Conservation (phyloP, 352 stramenopile species). For the Phytophthora pseudosyringae region DNA sequence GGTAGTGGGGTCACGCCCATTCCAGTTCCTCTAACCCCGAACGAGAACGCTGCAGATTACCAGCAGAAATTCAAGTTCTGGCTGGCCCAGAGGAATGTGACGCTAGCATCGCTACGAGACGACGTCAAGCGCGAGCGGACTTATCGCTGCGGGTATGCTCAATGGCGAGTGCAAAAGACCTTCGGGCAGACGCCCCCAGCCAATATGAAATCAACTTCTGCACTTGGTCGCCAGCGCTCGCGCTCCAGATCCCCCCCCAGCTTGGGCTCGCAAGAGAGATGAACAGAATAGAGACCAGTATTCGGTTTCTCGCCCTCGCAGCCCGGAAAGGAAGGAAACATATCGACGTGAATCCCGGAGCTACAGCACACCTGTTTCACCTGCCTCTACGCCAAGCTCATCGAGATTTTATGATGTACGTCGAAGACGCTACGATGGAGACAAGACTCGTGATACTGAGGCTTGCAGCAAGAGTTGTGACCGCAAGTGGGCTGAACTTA, state of each 20-base stretch:
- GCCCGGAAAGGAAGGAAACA: neutral
- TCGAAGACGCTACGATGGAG: neutral
- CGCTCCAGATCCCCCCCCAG: conserved; percentile 2
- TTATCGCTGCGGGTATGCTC: conserved; percentile 27
- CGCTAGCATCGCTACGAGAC: conserved; percentile 15
- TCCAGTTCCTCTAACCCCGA: conserved; percentile 17
- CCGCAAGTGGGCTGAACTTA: conserved; percentile 22
- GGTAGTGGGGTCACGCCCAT: conserved; percentile 8
- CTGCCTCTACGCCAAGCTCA: neutral
- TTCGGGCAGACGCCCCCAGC: neutral
- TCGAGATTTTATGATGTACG: conserved; percentile 16
- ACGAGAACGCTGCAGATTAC: conserved; percentile 23
- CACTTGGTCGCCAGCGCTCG: neutral
- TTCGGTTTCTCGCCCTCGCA: conserved; percentile 2
- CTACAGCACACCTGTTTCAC: neutral
- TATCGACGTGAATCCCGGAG: neutral
- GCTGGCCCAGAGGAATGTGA: conserved; percentile 26
- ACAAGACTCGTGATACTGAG: neutral
- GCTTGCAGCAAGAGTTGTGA: conserved; percentile 20
- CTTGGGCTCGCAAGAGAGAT: neutral
- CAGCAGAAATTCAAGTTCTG: conserved; percentile 40
- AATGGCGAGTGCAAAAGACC: conserved; percentile 24
- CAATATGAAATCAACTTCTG: neutral
- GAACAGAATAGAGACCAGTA: neutral
- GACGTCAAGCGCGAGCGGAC: conserved; percentile 17